Base-by-base conservation (phyloP, 2,329 filamentous ascomycete species). In the Fusarium chlamydosporum region DNA sequence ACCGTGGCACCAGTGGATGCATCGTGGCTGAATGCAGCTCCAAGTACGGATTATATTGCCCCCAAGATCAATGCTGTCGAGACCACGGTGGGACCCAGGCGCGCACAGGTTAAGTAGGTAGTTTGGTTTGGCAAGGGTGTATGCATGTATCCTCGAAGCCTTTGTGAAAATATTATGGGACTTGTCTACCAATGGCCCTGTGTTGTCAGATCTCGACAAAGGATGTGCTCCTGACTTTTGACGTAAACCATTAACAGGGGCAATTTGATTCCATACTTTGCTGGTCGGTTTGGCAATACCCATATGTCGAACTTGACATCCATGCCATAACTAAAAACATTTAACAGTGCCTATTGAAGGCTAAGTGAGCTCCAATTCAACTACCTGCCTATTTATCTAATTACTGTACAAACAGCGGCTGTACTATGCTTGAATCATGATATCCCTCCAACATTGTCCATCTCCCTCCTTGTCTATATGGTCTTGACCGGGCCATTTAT, bases 1-100 rank as follows among this genome's bases (percentile, higher is more conserved):
- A 79, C 82, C 56, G 86, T 92, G 2, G 77, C 82, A 2, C 76
- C 82, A 2, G 79, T 90, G 26, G 79, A 86, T 35, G 81, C 85
- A 26, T 75, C 80, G 3, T 93, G 91, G 91, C 63, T 82, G 16
- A 70, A 76, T 4, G 70, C 71, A 18, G 56, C 64, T 12, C 42
- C 47, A 7, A 57, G 61, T 34, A 48, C 62, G 15, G 45, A 71
- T 6, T 82, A 80, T 63, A 62, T 73, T 23, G 41, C 72, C 12
- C 79, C 80, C 2, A 75, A 76, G 40, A 81, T 82, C 56, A 74
- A 73, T 10, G 72, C 76, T 3, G 71, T 76, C 11, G 77, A 82
- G 52, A 80, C 79, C 0, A 74, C 75, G 4, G 73, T 79, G 29
- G 80, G 80, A 5, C 56, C 67, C 6, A 81, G 79, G 42, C 73